These are phyloP conservation scores for Malassezia sympodialis DNA, from an alignment of 1,284 basidiomycete species.

Conservation along the genomic window DNA sequence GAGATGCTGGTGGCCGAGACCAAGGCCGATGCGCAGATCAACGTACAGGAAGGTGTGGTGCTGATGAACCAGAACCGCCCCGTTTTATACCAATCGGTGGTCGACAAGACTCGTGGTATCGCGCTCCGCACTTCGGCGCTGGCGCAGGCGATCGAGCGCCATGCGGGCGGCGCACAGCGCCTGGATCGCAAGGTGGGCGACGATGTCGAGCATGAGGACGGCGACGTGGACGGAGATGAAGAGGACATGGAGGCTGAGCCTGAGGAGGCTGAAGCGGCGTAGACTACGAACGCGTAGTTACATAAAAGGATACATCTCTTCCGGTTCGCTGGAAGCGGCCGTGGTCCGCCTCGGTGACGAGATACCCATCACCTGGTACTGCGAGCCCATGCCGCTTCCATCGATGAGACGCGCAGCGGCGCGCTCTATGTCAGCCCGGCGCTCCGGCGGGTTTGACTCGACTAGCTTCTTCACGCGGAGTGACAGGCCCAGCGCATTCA, in stretches of 20 bases:
- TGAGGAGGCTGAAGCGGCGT: not conserved
- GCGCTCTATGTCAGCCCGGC: conserved; percentile 50
- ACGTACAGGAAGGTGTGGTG: conserved; percentile 90
- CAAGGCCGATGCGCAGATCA: conserved; percentile 92
- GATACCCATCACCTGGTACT: conserved; percentile 53
- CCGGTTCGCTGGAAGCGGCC: not conserved
- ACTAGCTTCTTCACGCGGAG: conserved; percentile 52
- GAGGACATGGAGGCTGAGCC: not conserved
- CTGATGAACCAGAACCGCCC: conserved; percentile 82
- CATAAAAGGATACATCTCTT: conserved; percentile 17
- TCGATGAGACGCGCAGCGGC: conserved; percentile 54
- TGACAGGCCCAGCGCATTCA: conserved; percentile 56
- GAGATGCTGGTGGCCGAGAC: conserved; percentile 96
- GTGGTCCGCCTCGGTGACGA: not conserved
- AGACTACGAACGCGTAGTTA: not conserved
- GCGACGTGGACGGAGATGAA: not conserved
- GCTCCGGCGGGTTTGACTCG: conserved; percentile 5
- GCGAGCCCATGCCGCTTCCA: conserved; percentile 54
- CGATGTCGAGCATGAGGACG: conserved; percentile 4
- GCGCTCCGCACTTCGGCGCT: conserved; percentile 82
- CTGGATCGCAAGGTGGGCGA: not conserved
- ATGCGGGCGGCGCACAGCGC: conserved; percentile 24
- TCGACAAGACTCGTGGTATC: conserved; percentile 87
- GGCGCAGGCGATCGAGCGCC: conserved; percentile 67
- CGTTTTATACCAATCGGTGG: conserved; percentile 85